Evolutionary conservation across 2,329 filamentous ascomycete genomes (phyloP), one percentile per base, ranked within the genome.

Genomic region (Cordyceps cicadae): DNA sequence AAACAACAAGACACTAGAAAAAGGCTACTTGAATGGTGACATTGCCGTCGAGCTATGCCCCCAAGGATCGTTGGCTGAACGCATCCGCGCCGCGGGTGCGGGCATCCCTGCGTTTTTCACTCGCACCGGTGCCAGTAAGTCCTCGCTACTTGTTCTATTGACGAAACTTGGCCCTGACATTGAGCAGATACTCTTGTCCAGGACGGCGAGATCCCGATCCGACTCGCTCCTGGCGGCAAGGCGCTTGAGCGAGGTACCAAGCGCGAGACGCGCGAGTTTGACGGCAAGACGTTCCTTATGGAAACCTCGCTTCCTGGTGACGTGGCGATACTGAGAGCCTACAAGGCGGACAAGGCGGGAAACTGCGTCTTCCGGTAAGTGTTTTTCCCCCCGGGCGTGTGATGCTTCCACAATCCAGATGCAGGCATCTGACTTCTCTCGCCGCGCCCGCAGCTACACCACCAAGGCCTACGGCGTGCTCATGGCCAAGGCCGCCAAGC

Each of bases 51-150:
- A 92, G 73, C 77, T 92, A 48, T 90, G 87, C 60, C 89, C 89
- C 0, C 89, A 92, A 67, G 89, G 89, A 5, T 89, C 87, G 0
- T 77, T 90, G 56, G 87, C 87, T 0, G 87, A 90, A 76, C 80
- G 88, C 65, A 82, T 90, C 67, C 79, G 88, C 48, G 87, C 87
- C 7, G 89, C 84, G 1, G 89, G 88, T 4, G 87, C 87, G 26
- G 89, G 89, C 9, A 90, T 92, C 55, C 88, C 89, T 1, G 89
- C 89, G 0, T 92, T 94, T 70, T 94, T 86, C 69, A 92, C 90
- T 0, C 86, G 89, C 0, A 90, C 89, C 0, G 89, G 85, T 60
- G 84, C 83, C 43, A 80, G 83, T 84, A 76, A 68, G 79, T 78
- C 46, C 46, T 51, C 3, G 39, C 29, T 14, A 34, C 34, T 12